Conservation (phyloP, 257 asterid species). For the Nicotiana tomentosiformis region DNA sequence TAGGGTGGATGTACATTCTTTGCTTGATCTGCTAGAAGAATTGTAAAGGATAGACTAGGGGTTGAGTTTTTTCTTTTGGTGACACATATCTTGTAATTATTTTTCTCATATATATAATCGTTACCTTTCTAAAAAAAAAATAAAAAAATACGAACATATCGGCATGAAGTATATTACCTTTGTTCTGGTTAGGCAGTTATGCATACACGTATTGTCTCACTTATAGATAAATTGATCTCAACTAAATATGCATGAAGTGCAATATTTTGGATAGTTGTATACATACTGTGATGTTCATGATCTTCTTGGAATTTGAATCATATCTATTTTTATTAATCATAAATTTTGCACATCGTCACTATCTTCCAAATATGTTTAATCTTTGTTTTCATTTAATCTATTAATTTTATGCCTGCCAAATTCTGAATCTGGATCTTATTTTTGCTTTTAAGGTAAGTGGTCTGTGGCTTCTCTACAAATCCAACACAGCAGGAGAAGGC, state of each 20-base stretch:
- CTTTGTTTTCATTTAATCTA: constrained; percentile 14
- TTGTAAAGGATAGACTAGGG: too few relatives aligned
- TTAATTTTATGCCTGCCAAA: constrained; percentile 5
- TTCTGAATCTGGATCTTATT: constrained; percentile 4
- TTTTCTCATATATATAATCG: too few relatives aligned
- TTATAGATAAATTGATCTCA: background rate
- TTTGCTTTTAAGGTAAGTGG: constrained; percentile 63
- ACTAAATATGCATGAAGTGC: background rate
- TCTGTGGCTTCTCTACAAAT: constrained; percentile 78
- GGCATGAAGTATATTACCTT: background rate
- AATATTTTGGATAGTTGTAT: background rate
- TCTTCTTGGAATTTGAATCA: background rate
- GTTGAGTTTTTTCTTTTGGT: too few relatives aligned
- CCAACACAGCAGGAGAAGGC: constrained; percentile 72
- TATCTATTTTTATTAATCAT: background rate
- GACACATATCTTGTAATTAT: too few relatives aligned
- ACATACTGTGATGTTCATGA: background rate
- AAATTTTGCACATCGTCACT: background rate
- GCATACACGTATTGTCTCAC: background rate
- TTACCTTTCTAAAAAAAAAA: too few relatives aligned
- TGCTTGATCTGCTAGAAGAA: too few relatives aligned
- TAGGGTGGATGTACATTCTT: too few relatives aligned
- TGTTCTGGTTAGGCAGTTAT: background rate
- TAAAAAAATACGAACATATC: background rate
- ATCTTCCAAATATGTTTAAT: constrained; percentile 1